Percentiles rank a stretch among this genome's conserved stretches.
These are phyloP conservation scores for Akanthomyces dipterigenus DNA, from an alignment of 2,329 filamentous ascomycete genomes.

Conservation along the genomic window DNA sequence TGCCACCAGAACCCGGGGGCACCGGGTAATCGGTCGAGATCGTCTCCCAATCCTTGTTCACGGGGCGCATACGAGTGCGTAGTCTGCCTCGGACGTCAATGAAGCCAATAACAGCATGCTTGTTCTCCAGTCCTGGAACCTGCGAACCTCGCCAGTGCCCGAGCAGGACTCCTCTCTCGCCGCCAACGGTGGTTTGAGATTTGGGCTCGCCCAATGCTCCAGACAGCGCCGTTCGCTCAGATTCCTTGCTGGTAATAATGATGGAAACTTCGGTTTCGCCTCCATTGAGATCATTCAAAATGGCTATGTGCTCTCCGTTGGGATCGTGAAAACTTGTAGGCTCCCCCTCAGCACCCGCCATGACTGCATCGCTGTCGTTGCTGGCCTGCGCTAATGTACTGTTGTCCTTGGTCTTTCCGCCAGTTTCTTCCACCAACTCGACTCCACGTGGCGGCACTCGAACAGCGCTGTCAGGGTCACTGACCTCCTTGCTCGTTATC, in stretches of 20 bases:
- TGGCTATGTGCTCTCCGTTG: slow-evolving; percentile 49
- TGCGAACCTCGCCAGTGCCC: slow-evolving; percentile 56
- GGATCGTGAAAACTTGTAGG: slow-evolving; percentile 35
- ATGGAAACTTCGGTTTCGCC: slow-evolving; percentile 35
- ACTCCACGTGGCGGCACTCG: slow-evolving; percentile 33
- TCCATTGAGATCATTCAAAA: slow-evolving; percentile 43
- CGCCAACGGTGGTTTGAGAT: slow-evolving; percentile 22
- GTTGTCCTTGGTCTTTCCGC: background rate
- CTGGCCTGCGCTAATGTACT: too few species aligned
- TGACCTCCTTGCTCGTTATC: slow-evolving; percentile 36
- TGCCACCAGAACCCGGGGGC: slow-evolving; percentile 53
- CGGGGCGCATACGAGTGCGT: slow-evolving; percentile 49
- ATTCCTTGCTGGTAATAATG: slow-evolving; percentile 23
- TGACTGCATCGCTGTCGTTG: slow-evolving; percentile 35
- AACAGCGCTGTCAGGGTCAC: slow-evolving; percentile 30
- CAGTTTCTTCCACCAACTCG: slow-evolving; percentile 36
- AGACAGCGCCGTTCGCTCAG: slow-evolving; percentile 19
- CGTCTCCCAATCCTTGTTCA: slow-evolving; percentile 40
- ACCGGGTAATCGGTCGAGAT: slow-evolving; percentile 41
- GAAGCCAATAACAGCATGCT: slow-evolving; percentile 55
- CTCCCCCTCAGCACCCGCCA: slow-evolving; percentile 36
- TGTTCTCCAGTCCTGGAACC: slow-evolving; percentile 40
- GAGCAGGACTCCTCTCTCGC: slow-evolving; percentile 42
- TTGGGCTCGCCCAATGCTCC: slow-evolving; percentile 21
- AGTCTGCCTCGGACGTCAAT: slow-evolving; percentile 57